phyloP scores from a whole-genome alignment of 2,329 filamentous ascomycete genomes.

The Penicillium brasilianum region DNA sequence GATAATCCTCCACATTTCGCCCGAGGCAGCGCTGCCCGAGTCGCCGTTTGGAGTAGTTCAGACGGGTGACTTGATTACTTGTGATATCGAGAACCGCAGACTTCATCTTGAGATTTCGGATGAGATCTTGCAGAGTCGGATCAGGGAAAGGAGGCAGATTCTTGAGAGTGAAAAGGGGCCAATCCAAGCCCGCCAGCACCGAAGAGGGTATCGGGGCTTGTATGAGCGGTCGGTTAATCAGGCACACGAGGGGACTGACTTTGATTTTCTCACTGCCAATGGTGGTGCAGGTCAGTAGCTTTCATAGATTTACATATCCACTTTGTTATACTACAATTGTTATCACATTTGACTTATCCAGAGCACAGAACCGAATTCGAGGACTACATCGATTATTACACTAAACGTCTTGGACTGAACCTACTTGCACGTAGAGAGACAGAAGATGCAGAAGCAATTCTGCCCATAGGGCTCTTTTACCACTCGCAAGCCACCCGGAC shows the following conservation, averaged over 20 bases:
- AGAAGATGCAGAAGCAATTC: no score
- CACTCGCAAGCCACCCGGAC: no score
- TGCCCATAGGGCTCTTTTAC: no score
- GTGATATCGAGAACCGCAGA: slow-evolving; percentile 50
- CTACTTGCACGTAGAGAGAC: no score
- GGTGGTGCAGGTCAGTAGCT: slow-evolving; percentile 18
- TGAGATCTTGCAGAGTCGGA: slow-evolving; percentile 47
- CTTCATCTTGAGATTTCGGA: slow-evolving; percentile 51
- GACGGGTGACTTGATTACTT: slow-evolving; percentile 55
- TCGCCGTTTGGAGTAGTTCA: slow-evolving; percentile 56
- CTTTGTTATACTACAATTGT: no score
- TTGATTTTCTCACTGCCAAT: slow-evolving; percentile 43
- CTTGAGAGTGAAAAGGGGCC: slow-evolving; percentile 17
- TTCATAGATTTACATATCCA: neutral
- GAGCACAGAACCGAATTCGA: no score
- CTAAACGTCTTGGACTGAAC: no score
- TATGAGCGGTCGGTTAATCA: slow-evolving; percentile 52
- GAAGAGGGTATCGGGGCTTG: slow-evolving; percentile 47
- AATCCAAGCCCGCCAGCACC: slow-evolving; percentile 32
- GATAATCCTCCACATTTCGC: slow-evolving; percentile 59
- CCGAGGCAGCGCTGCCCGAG: slow-evolving; percentile 55
- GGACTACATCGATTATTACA: no score
- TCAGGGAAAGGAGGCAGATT: slow-evolving; percentile 38
- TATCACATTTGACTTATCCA: no score
- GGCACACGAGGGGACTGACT: slow-evolving; percentile 49